Percentiles rank a stretch among this genome's conserved stretches.
These are phyloP conservation scores for Xylariales sp. DNA, from an alignment of 2,329 filamentous ascomycete genomes.

Conservation along the genomic window DNA sequence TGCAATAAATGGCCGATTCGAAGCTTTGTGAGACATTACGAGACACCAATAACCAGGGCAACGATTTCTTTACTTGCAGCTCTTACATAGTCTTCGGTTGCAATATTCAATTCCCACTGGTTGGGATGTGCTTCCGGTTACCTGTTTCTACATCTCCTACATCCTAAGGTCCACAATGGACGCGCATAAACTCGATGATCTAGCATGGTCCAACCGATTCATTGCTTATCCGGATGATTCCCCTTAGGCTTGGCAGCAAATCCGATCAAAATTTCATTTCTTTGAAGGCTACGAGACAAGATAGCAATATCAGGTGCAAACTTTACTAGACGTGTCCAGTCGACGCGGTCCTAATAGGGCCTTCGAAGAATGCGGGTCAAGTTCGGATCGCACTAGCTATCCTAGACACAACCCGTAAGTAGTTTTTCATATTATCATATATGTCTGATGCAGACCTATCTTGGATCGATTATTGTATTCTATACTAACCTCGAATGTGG, in stretches of 20 bases:
- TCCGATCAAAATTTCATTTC: slow-evolving; percentile 4
- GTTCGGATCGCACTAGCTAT: not conserved
- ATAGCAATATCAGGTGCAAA: slow-evolving; percentile 7
- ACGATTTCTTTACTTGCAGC: slow-evolving; percentile 1
- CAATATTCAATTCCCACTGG: slow-evolving; percentile 2
- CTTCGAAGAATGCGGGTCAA: slow-evolving; percentile 14
- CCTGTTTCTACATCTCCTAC: not conserved
- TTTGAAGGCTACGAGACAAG: slow-evolving; percentile 8
- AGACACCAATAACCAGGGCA: not conserved
- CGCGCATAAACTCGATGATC: slow-evolving; percentile 16
- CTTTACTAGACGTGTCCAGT: slow-evolving; percentile 1
- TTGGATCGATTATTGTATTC: not conserved
- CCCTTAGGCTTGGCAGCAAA: slow-evolving; percentile 14
- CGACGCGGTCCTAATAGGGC: slow-evolving; percentile 10
- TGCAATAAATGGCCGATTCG: not conserved
- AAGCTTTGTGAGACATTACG: not conserved
- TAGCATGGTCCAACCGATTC: slow-evolving; percentile 29
- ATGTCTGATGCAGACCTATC: not conserved
- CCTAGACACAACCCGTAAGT: slow-evolving; percentile 5
- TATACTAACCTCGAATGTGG: not conserved
- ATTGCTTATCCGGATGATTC: slow-evolving; percentile 31
- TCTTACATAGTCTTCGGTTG: not conserved
- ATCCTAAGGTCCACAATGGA: slow-evolving; percentile 10
- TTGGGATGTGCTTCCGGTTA: slow-evolving; percentile 1
- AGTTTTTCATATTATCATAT: not conserved